Base-by-base conservation (phyloP, 495 filamentous ascomycete species). In the Daldinia decipiens region DNA sequence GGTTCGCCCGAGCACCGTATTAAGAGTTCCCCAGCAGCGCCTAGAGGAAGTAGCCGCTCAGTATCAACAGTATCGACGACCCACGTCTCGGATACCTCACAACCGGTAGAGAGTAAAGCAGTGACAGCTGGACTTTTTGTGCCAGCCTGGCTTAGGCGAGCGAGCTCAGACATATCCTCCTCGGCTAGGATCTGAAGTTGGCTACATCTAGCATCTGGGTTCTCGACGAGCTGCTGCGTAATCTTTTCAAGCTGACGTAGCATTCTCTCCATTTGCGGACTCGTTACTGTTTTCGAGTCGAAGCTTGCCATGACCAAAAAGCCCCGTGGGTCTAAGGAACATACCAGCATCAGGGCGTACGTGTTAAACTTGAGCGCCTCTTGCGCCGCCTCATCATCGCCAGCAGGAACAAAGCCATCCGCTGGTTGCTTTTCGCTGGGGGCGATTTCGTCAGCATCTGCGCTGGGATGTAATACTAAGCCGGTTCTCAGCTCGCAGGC, bases 351-450 rank as follows among this genome's bases (percentile, higher is more conserved):
- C 12, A 91, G 78, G 3, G 86, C 85, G 71, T 91, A 91, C 0
- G 88, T 86, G 63, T 90, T 90, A 76, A 91, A 91, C 64, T 90
- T 86, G 24, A 90, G 81, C 0, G 88, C 88, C 70, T 90, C 88
- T 19, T 83, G 82, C 0, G 86, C 88, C 4, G 86, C 86, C 69
- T 89, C 89, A 0, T 67, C 70, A 43, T 81, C 80, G 5, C 79
- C 80, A 3, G 81, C 87, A 1, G 83, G 76, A 0, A 82, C 77
- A 45, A 89, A 86, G 0, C 87, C 83, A 38, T 69, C 87, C 60
- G 74, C 82, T 50, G 70, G 81, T 68, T 80, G 79, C 12, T 84
- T 80, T 6, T 76, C 77, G n/a, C 62, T 65, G 15, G 57, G 68
- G 0, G 24, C 32, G 17, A 74, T 83, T 4, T 74, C 62, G 0